Evolutionary conservation across 805 yeast species (phyloP), one percentile per base, ranked within the genome.

Genomic region (Metschnikowia colocasiae): DNA sequence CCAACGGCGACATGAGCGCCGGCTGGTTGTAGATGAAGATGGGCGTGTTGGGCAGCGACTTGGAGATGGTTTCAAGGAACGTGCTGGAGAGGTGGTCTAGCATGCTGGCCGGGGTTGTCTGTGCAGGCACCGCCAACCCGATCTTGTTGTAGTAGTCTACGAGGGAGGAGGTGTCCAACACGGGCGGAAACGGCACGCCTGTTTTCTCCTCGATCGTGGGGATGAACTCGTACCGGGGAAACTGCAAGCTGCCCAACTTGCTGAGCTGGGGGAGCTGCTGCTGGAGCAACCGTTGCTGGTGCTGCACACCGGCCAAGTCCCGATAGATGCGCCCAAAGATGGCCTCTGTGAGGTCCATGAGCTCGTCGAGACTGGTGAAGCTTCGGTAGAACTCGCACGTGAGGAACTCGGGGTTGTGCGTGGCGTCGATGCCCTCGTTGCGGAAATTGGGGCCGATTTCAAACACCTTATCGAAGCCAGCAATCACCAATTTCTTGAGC

Each of bases 341-440:
- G 0, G 69, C 66, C 57, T 87, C 85, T 1, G 95, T 83, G 29
- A 83, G 56, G 0, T 47, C 49, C 76, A 89, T 85, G 49, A 92
- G 68, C 23, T 86, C 86, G 0, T 79, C 76, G 53, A 94, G 67
- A 8, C 78, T 71, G 0, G 85, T 80, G 59, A 77, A 90, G 0
- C 87, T 75, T 57, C 85, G 86, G 62, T 92, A 92, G 57, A 89
- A 87, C 62, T 92, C 99, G 61, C 96, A 82, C 2, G 89, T 80
- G 1, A 96, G 84, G 62, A 91, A 92, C 60, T 92, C 99, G 0
- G 97, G 96, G 64, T 92, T 94, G 63, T 92, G 99, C 0, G 96
- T 87, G 1, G 85, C 74, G 62, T 92, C 99, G 25, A 92, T 75
- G 6, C 97, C 96, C 67, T 94, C 99, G 59, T 94, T 94, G 57